phyloP scores from a whole-genome alignment of 2,329 filamentous ascomycete species.

The Tolypocladium amazonense region DNA sequence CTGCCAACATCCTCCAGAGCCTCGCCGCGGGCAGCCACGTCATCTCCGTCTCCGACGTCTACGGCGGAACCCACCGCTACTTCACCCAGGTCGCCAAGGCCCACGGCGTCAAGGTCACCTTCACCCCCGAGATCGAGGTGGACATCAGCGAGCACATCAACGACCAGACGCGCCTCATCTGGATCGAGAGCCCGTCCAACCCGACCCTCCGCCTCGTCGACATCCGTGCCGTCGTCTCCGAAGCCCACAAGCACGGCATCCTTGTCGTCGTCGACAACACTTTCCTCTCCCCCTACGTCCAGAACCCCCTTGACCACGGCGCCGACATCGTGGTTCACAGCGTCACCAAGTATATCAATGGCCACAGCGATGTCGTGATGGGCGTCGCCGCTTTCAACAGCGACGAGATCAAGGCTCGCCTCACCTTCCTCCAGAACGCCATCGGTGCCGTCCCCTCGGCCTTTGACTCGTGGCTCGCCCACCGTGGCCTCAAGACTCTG shows the following conservation, averaged over 20 bases:
- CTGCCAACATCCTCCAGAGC: slow-evolving; percentile 85
- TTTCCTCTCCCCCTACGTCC: slow-evolving; percentile 90
- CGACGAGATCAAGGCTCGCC: slow-evolving; percentile 61
- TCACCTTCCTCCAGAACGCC: slow-evolving; percentile 92
- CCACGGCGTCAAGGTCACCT: slow-evolving; percentile 89
- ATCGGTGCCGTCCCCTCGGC: slow-evolving; percentile 90
- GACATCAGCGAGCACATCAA: slow-evolving; percentile 80
- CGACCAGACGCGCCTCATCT: slow-evolving; percentile 83
- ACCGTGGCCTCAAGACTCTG: slow-evolving; percentile 92
- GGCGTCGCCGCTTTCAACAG: slow-evolving; percentile 93
- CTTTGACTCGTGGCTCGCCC: slow-evolving; percentile 97
- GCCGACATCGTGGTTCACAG: slow-evolving; percentile 95
- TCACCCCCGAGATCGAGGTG: slow-evolving; percentile 83
- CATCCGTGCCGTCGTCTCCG: slow-evolving; percentile 72
- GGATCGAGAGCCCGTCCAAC: slow-evolving; percentile 92
- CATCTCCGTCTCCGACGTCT: slow-evolving; percentile 93
- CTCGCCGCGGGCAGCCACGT: slow-evolving; percentile 87
- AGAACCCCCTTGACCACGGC: slow-evolving; percentile 90
- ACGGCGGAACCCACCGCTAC: slow-evolving; percentile 95
- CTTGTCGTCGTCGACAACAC: slow-evolving; percentile 99
- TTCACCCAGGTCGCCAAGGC: slow-evolving; percentile 96
- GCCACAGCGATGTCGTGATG: slow-evolving; percentile 95
- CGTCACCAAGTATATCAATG: slow-evolving; percentile 99
- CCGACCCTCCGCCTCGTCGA: slow-evolving; percentile 89
- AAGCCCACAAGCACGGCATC: slow-evolving; percentile 80